Evolutionary conservation across 2,329 filamentous ascomycete species (phyloP).

Genomic region (Esteya vermicola): DNA sequence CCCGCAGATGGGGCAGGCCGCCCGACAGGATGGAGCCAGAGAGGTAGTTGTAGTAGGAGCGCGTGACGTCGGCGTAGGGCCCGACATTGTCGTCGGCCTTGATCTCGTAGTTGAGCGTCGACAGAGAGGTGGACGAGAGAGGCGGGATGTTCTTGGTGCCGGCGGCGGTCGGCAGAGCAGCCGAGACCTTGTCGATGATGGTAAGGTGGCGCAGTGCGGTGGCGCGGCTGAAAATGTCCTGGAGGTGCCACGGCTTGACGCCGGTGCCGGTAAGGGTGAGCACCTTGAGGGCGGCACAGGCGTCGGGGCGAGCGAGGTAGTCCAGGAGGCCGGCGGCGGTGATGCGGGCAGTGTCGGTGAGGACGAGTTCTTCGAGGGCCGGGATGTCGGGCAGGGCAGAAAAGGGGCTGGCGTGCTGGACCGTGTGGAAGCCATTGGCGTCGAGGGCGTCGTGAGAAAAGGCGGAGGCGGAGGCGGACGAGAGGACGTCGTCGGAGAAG

Average conservation of each 20-base stretch:
- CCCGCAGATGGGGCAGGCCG: constrained; percentile 56
- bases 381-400: constrained; percentile 62
- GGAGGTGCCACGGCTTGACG: constrained; percentile 47
- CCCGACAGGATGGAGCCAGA: constrained; percentile 67
- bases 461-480: neutral
- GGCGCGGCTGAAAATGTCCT: constrained; percentile 43
- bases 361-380: constrained; percentile 54
- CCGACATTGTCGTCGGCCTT: constrained; percentile 42
- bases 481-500: constrained; percentile 65
- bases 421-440: neutral
- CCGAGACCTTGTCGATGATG: constrained; percentile 34
- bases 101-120: constrained; percentile 72
- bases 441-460: neutral
- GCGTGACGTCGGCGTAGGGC: constrained; percentile 36
- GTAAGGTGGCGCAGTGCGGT: constrained; percentile 42
- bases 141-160: constrained; percentile 36
- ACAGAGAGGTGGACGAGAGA: constrained; percentile 53
- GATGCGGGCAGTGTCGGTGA: constrained; percentile 57
- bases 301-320: constrained; percentile 50
- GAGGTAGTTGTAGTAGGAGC: constrained; percentile 72
- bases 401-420: constrained; percentile 36
- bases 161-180: constrained; percentile 32
- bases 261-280: constrained; percentile 62
- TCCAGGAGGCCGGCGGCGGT: constrained; percentile 56
- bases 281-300: constrained; percentile 45